Conservation (phyloP, 768 basidiomycete genomes). For the Leccinum incarnatum region DNA sequence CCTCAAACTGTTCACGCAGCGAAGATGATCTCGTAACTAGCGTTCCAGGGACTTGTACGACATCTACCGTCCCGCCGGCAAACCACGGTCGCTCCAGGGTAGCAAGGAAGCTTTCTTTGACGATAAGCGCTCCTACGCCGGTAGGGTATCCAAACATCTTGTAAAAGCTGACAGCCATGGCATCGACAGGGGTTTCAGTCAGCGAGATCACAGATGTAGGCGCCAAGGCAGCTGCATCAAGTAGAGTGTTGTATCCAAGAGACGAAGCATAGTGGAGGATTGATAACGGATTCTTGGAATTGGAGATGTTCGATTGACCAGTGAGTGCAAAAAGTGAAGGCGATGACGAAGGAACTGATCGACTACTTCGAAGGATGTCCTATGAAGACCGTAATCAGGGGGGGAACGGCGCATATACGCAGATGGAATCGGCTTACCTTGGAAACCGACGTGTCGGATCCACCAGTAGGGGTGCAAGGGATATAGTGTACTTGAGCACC, state of each 20-base stretch:
- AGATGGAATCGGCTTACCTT: slow-evolving; percentile 44
- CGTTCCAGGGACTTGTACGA: slow-evolving; percentile 78
- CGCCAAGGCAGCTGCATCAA: slow-evolving; percentile 81
- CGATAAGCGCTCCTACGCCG: slow-evolving; percentile 76
- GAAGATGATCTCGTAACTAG: slow-evolving; percentile 59
- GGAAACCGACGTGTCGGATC: slow-evolving; percentile 54
- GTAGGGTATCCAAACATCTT: slow-evolving; percentile 91
- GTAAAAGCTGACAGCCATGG: slow-evolving; percentile 82
- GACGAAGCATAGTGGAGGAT: slow-evolving; percentile 61
- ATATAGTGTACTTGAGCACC: slow-evolving; percentile 65
- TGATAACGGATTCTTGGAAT: slow-evolving; percentile 66
- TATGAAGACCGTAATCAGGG: slow-evolving; percentile 25
- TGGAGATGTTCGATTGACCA: slow-evolving; percentile 80
- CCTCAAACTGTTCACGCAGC: slow-evolving; percentile 77
- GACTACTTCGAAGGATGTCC: slow-evolving; percentile 53
- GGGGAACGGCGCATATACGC: slow-evolving; percentile 20
- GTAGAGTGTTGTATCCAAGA: slow-evolving; percentile 69
- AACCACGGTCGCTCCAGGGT: slow-evolving; percentile 76
- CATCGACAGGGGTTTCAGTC: slow-evolving; percentile 66
- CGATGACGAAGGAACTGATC: slow-evolving; percentile 35
- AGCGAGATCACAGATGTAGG: slow-evolving; percentile 70
- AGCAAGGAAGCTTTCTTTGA: slow-evolving; percentile 64
- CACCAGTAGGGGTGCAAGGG: slow-evolving; percentile 59
- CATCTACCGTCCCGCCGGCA: slow-evolving; percentile 76
- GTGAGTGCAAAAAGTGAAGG: slow-evolving; percentile 73